Evolutionary conservation across 139 green algal species (phyloP), one percentile per base, ranked within the genome.

Genomic region (Zygnema cylindricum): DNA sequence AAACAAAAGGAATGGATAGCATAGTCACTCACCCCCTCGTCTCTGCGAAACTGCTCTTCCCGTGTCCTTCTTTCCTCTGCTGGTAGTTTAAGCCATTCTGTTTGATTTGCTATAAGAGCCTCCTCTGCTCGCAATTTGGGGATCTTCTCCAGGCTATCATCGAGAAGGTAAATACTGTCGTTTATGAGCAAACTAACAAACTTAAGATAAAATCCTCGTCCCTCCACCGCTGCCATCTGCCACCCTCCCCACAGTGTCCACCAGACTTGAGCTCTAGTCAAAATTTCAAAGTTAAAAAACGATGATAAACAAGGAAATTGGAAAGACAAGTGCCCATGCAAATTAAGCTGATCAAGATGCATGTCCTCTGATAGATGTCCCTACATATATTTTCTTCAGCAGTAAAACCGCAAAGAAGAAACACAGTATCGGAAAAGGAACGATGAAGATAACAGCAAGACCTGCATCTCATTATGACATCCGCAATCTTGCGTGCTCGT

Each of bases 181-280:
- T 97, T 98, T 79, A 98, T 93, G 69, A 99, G 93, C 93, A 98
- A 95, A 93, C 97, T 96, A 69, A 95, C 88, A 85, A 99, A 99
- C 33, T 93, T 88, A 43, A 96, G 88, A 90, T 97, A 97, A 63
- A 90, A 88, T 11, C 91, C 87, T 33, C 3, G 36, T 35, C 82
- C 84, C n/a, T 82, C 82, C 39, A 33, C 54, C 16, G 39, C 77
- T 25, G 92, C 93, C 42, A 92, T 91, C 32, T 79, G 35, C 39
- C 81, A 81, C 89, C 94, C 71, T 11, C 16, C 49, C 7, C 7
- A 63, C 7, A 16, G 49, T 63, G 49, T n/a, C n/a, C n/a, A n/a
- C n/a, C n/a, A n/a, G n/a, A n/a, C n/a, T n/a, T n/a, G n/a, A n/a
- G n/a, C n/a, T n/a, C n/a, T n/a, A n/a, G n/a, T n/a, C n/a, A n/a